Evolutionary conservation across 2,329 filamentous ascomycete species (phyloP).

Genomic region (Hawksworthiomyces lignivorus): DNA sequence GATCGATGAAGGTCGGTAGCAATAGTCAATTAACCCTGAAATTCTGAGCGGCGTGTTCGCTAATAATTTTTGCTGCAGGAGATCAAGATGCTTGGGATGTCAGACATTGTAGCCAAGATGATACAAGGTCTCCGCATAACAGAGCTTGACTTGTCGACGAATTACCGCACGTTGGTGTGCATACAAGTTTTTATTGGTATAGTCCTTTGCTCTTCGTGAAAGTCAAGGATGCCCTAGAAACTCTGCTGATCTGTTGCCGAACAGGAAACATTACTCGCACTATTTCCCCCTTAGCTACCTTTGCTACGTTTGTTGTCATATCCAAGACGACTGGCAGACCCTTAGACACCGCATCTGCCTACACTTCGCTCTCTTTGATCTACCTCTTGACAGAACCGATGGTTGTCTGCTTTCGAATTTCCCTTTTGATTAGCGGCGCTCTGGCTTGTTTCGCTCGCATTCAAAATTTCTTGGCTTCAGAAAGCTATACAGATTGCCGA

Average conservation of each 20-base stretch:
- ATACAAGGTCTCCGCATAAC: background rate
- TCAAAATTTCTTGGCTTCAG: background rate
- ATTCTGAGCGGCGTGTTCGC: conserved; percentile 29
- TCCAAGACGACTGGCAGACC: background rate
- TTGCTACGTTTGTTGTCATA: conserved; percentile 2
- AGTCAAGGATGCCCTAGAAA: too few relatives aligned
- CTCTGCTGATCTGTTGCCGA: background rate
- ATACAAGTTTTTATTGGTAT: conserved; percentile 1
- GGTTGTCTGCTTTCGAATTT: background rate
- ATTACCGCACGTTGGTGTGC: background rate
- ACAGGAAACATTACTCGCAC: background rate
- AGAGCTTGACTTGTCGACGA: conserved; percentile 1
- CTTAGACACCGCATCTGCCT: background rate
- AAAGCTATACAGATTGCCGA: background rate
- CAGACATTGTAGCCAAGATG: background rate
- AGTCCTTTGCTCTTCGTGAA: too few relatives aligned
- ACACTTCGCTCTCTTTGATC: conserved; percentile 1
- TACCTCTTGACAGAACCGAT: background rate
- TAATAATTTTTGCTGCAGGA: background rate
- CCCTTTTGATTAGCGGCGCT: background rate
- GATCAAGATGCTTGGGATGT: conserved; percentile 2
- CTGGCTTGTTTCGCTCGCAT: background rate
- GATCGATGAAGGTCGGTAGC: conserved; percentile 41
- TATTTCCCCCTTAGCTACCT: background rate
- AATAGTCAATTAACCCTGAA: conserved; percentile 39